Evolutionary conservation across 495 filamentous ascomycete species (phyloP).

Genomic region (Cercophora samala): DNA sequence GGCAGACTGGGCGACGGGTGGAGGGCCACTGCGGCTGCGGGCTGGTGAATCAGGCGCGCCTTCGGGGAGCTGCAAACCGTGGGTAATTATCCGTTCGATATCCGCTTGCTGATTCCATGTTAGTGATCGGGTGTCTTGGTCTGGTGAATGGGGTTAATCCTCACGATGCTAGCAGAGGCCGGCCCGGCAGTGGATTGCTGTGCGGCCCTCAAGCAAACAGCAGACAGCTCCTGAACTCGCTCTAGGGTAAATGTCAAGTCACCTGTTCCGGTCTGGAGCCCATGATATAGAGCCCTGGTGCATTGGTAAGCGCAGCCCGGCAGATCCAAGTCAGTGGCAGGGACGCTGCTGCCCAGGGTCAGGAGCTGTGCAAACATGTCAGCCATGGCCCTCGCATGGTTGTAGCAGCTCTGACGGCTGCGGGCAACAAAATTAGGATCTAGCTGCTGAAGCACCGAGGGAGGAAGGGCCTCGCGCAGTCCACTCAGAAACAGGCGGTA

Average conservation of each 20-base stretch:
- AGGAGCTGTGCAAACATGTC: constrained; percentile 47
- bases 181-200: constrained; percentile 28
- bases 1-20: not conserved
- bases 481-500: constrained; percentile 46
- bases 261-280: constrained; percentile 24
- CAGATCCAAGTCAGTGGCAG: constrained; percentile 47
- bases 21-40: constrained; percentile 10
- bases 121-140: constrained; percentile 11
- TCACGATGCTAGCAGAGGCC: constrained; percentile 42
- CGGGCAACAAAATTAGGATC: constrained; percentile 40
- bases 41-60: constrained; percentile 2
- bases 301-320: constrained; percentile 50
- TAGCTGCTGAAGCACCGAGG: constrained; percentile 34
- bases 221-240: constrained; percentile 29
- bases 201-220: constrained; percentile 31
- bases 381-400: constrained; percentile 47
- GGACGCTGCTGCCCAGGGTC: constrained; percentile 37
- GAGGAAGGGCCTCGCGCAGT: constrained; percentile 43
- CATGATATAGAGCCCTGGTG: constrained; percentile 40
- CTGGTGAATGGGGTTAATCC: constrained; percentile 17
- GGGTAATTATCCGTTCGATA: constrained; percentile 43
- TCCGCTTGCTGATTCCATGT: constrained; percentile 39
- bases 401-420: constrained; percentile 41
- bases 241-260: constrained; percentile 29
- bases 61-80: constrained; percentile 29